phyloP scores from a whole-genome alignment of 371 early-diverging fungal genomes.

The Zopfochytrium polystomum region DNA sequence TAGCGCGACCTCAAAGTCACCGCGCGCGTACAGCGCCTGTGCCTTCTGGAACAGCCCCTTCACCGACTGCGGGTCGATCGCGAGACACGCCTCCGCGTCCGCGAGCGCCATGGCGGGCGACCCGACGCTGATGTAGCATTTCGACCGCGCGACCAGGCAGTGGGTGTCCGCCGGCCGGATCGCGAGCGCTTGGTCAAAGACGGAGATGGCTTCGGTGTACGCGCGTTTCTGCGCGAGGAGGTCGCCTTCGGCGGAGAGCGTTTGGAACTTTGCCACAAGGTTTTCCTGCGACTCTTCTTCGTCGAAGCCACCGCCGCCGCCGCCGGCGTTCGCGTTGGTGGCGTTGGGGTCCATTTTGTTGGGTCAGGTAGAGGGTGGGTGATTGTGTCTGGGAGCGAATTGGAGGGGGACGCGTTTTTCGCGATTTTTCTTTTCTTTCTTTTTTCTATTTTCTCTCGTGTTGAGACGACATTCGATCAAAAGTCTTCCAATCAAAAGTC shows the following conservation, averaged over 20 bases:
- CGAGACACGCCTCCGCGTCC: conserved; percentile 45
- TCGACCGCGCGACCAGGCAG: conserved; percentile 47
- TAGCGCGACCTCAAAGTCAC: conserved; percentile 55
- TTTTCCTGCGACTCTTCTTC: conserved; percentile 30
- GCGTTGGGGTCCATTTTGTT: too few species aligned
- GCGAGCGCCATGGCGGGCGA: conserved; percentile 32
- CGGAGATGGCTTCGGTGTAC: conserved; percentile 40
- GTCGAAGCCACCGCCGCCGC: conserved; percentile 1
- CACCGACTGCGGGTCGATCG: conserved; percentile 39
- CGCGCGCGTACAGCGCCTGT: conserved; percentile 50
- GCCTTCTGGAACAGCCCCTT: conserved; percentile 53
- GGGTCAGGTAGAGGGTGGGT: too few species aligned
- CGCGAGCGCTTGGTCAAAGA: conserved; percentile 45
- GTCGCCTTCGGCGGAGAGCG: conserved; percentile 51
- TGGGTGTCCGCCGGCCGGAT: conserved; percentile 50
- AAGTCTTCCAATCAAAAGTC: too few species aligned
- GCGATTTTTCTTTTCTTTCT: too few species aligned
- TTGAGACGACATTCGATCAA: too few species aligned
- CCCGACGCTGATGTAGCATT: conserved; percentile 49
- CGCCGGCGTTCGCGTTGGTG: too few species aligned
- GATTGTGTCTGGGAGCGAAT: too few species aligned
- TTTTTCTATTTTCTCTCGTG: too few species aligned
- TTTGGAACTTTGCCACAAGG: conserved; percentile 47
- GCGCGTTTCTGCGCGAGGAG: conserved; percentile 43
- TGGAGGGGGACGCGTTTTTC: too few species aligned